These are phyloP conservation scores for Juncus inflexus DNA, from an alignment of 176 grass and related monocot species.

Conservation along the genomic window DNA sequence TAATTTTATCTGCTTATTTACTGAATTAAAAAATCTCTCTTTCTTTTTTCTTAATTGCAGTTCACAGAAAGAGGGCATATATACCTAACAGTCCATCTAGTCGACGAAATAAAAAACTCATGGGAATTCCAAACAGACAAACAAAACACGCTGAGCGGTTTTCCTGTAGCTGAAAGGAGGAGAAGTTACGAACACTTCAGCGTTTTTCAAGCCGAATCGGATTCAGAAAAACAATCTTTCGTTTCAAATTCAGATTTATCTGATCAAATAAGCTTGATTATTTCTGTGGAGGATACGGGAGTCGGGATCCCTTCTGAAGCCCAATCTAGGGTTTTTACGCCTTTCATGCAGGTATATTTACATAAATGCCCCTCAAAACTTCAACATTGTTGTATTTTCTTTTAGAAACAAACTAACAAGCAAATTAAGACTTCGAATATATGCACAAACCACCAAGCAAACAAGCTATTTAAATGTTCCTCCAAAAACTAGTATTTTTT, in stretches of 20 bases:
- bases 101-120: constrained; percentile 55
- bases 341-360: constrained; percentile 76
- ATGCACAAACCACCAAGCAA: too few relatives aligned
- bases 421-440: too few relatives aligned
- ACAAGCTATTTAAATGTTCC: too few relatives aligned
- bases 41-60: constrained; percentile 41
- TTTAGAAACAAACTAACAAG: too few relatives aligned
- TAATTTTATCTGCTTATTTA: constrained; percentile 7
- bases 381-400: not conserved
- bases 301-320: constrained; percentile 81
- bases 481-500: too few relatives aligned
- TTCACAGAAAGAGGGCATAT: constrained; percentile 95
- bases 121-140: constrained; percentile 49
- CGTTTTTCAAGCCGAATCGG: constrained; percentile 40
- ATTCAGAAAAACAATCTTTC: constrained; percentile 45
- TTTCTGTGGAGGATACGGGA: constrained; percentile 98
- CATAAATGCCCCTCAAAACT: constrained; percentile 6
- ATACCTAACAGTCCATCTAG: constrained; percentile 87
- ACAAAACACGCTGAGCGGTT: constrained; percentile 72
- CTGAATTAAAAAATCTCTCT: constrained; percentile 11
- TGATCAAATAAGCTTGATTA: constrained; percentile 67
- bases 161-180: constrained; percentile 47
- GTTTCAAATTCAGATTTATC: constrained; percentile 32
- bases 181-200: constrained; percentile 67
- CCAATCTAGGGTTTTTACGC: constrained; percentile 80